Evolutionary conservation across 495 filamentous ascomycete species (phyloP).

Genomic region (Apiosordaria backusii): DNA sequence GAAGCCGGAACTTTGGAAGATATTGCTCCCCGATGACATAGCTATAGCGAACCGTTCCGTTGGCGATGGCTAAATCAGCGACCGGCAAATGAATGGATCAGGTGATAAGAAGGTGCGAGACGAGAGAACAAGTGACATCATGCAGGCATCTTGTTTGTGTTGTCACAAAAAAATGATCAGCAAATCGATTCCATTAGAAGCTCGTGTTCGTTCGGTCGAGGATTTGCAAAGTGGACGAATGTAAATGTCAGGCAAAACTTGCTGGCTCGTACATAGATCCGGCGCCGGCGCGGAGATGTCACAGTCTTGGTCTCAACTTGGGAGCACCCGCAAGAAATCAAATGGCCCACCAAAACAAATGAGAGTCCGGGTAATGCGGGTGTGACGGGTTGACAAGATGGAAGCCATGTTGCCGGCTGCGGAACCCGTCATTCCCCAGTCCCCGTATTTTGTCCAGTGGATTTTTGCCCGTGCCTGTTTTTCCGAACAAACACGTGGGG

Average conservation of each 20-base stretch:
- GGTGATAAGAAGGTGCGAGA: not conserved
- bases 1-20: conserved; percentile 6
- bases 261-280: not conserved
- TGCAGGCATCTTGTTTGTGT: not conserved
- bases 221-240: not conserved
- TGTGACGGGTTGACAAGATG: not conserved
- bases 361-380: not conserved
- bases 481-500: not conserved
- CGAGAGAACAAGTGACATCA: not conserved
- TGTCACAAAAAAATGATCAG: not conserved
- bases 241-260: not conserved
- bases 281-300: not conserved
- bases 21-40: not conserved
- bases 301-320: not conserved
- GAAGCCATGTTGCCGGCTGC: not conserved
- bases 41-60: not conserved
- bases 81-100: not conserved
- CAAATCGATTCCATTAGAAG: not conserved
- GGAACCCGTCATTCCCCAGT: not conserved
- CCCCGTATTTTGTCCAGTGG: not conserved
- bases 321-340: conserved; percentile 3
- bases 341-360: conserved; percentile 6
- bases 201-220: conserved; percentile 1
- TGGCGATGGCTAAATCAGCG: not conserved
- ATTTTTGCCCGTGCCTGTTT: not conserved